Evolutionary conservation across 208 protist genomes (phyloP).

Genomic region (Trypanosomatidae sp.): DNA sequence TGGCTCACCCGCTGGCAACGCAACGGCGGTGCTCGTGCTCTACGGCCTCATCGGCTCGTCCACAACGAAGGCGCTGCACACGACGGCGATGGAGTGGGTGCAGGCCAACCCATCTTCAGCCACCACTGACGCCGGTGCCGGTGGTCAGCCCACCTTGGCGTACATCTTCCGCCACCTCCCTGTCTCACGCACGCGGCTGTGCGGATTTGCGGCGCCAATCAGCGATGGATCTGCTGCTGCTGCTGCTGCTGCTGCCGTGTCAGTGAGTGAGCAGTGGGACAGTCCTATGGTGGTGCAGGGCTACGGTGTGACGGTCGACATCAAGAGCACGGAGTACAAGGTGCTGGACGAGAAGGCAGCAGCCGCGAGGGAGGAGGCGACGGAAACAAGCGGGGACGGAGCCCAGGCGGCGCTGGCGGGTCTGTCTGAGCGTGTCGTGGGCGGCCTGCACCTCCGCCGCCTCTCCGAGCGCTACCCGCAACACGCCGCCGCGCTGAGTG

Average conservation of each 20-base stretch:
- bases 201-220: too few relatives aligned
- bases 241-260: background rate
- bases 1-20: background rate
- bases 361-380: background rate
- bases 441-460: conserved; percentile 40
- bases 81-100: conserved; percentile 22
- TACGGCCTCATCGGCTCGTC: conserved; percentile 63
- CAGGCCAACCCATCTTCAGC: too few relatives aligned
- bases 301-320: conserved; percentile 94
- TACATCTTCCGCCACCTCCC: conserved; percentile 69
- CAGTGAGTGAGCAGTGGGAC: conserved; percentile 29
- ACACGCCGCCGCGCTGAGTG: conserved; percentile 29
- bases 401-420: too few relatives aligned
- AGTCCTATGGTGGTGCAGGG: conserved; percentile 76
- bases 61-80: conserved; percentile 32
- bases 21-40: conserved; percentile 34
- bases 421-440: conserved; percentile 28
- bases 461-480: conserved; percentile 43
- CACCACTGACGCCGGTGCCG: background rate
- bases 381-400: background rate
- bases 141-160: background rate
- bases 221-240: background rate
- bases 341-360: conserved; percentile 84
- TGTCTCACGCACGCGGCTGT: conserved; percentile 26
- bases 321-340: conserved; percentile 98